Evolutionary conservation across 164 flowering plant species (phyloP).

Genomic region (Hamamelis virginiana): DNA sequence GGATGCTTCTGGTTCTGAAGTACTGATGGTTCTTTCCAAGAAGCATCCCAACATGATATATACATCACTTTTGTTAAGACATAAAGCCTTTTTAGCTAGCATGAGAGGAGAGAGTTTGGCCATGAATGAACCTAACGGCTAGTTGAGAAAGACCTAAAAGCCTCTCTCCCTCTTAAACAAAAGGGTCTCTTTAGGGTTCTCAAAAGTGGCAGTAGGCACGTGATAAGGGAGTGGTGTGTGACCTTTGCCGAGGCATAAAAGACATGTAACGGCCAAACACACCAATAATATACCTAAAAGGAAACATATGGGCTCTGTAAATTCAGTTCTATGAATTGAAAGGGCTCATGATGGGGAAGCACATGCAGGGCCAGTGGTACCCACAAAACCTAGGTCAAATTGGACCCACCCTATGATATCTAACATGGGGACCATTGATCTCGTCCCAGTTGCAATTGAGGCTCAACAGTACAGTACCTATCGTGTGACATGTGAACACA

Average conservation of each 20-base stretch:
- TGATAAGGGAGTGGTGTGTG: conserved; percentile 4
- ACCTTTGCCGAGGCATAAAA: conserved; percentile 19
- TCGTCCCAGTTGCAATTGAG: not conserved
- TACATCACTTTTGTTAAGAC: too few relatives aligned
- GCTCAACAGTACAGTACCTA: too few relatives aligned
- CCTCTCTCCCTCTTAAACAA: too few relatives aligned
- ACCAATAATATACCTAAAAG: conserved; percentile 18
- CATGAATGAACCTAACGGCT: too few relatives aligned
- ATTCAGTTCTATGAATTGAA: conserved; percentile 4
- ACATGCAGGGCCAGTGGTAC: conserved; percentile 14
- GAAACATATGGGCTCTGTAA: conserved; percentile 17
- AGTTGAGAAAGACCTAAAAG: too few relatives aligned
- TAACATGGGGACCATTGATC: conserved; percentile 1
- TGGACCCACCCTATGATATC: not conserved
- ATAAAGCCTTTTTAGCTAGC: too few relatives aligned
- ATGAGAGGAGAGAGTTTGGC: too few relatives aligned
- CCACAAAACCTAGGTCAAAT: not conserved
- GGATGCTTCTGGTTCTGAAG: too few relatives aligned
- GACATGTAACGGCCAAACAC: conserved; percentile 6
- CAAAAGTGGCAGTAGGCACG: conserved; percentile 4
- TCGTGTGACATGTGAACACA: too few relatives aligned
- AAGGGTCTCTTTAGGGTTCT: not conserved
- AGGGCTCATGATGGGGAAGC: conserved; percentile 16
- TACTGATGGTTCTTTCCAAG: too few relatives aligned
- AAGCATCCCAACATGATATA: too few relatives aligned